A percentile compares a stretch with the other conserved stretches of the same genome.
These are phyloP conservation scores for Apiospora phragmitis DNA, from an alignment of 2,329 filamentous ascomycete genomes.

Conservation along the genomic window DNA sequence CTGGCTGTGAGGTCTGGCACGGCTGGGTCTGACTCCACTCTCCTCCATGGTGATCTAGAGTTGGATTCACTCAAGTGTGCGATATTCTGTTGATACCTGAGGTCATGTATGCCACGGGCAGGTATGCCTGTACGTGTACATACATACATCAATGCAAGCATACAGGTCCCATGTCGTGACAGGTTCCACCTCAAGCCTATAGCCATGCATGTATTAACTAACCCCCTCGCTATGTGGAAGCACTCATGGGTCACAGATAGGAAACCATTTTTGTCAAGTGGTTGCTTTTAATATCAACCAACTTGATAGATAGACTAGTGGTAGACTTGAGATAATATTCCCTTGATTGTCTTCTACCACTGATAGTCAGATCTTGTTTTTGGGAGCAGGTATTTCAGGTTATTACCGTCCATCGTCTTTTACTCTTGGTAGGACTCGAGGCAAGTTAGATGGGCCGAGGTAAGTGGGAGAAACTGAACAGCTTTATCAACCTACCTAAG, in stretches of 20 bases:
- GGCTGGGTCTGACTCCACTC: background rate
- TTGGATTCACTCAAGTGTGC: background rate
- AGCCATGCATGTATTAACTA: background rate
- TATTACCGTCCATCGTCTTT: background rate
- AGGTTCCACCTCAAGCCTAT: background rate
- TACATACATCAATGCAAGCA: too few relatives aligned
- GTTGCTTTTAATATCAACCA: background rate
- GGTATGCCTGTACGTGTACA: background rate
- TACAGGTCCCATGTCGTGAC: background rate
- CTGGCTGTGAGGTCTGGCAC: background rate
- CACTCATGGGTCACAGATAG: too few relatives aligned
- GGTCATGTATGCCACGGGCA: background rate
- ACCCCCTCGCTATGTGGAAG: background rate
- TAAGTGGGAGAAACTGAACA: background rate
- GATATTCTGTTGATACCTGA: background rate
- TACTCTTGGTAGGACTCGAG: background rate
- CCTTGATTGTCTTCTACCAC: too few relatives aligned
- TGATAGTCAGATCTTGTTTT: background rate
- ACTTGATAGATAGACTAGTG: background rate
- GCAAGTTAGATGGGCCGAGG: background rate
- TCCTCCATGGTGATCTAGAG: background rate
- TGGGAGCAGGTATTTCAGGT: background rate
- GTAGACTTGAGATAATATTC: too few relatives aligned
- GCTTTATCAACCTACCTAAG: slow-evolving; percentile 2
- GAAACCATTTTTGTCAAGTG: background rate